Evolutionary conservation across 352 stramenopile species (phyloP), one percentile per base, ranked within the genome.

Genomic region (Phytopythium aichiense): DNA sequence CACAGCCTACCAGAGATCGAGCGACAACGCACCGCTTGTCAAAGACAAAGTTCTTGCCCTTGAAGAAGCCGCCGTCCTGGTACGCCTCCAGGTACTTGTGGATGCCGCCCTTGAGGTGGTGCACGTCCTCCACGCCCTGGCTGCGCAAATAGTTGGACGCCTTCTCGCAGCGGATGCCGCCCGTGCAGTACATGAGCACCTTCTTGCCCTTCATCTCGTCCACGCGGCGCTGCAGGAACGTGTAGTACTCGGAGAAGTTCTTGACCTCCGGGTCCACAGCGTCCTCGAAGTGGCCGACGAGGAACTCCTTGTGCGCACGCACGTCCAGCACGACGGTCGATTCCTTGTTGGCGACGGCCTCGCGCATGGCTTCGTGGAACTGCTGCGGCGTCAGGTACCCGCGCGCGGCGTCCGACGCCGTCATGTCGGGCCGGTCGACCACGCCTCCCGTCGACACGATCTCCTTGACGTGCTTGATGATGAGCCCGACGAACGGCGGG

Each of bases 41-140:
- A 60, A 91, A 89, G 23, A 91, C 78, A 67, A 91, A 91, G 61
- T 91, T 90, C 58, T 88, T 89, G 65, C 82, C 82, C 48, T 77
- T 80, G 61, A 91, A 91, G 55, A 88, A 87, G 22, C 73, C 69
- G 48, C 79, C 73, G 38, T 88, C 76, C 48, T 82, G 42, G 60
- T 76, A 88, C 12, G 84, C 71, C 48, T 88, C 73, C 30, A 87
- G 77, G 54, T 91, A 91, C 63, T 88, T 89, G 66, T 87, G 76
- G 69, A 91, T 91, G 55, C 82, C 82, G 13, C 80, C 82, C 60
- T 91, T 84, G 37, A 91, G 72, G 42, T 89, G 74, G 48, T 89
- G 74, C 35, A 91, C 69, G 22, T 86, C 77, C 59, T 88, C 63
- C 0, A 82, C 63, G 7, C 75, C 73, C 37, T 83, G 81, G 55